These are phyloP conservation scores for Penicillium sp. DNA, from an alignment of 2,329 filamentous ascomycete species.

Conservation along the genomic window DNA sequence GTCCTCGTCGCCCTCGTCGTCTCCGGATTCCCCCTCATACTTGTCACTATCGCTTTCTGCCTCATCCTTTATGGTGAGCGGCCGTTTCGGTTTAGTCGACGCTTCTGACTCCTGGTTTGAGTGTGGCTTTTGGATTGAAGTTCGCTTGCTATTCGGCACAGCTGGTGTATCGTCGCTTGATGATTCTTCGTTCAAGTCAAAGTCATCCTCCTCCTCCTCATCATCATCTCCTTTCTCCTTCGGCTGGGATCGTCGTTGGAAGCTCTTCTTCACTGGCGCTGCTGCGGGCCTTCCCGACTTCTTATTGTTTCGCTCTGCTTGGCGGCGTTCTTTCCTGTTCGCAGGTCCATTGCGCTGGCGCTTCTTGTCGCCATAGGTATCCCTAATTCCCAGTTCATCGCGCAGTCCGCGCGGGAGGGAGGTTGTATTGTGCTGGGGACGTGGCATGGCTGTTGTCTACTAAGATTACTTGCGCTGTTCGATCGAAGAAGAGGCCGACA, in stretches of 20 bases:
- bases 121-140: conserved; percentile 15
- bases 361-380: conserved; percentile 43
- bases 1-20: conserved; percentile 32
- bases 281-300: conserved; percentile 52
- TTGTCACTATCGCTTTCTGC: conserved; percentile 38
- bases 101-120: conserved; percentile 33
- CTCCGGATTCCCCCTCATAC: conserved; percentile 22
- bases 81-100: conserved; percentile 34
- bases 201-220: conserved; percentile 37
- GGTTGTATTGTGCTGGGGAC: conserved; percentile 50
- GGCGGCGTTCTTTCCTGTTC: conserved; percentile 69
- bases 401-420: conserved; percentile 48
- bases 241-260: conserved; percentile 18
- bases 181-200: conserved; percentile 27
- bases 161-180: conserved; percentile 28
- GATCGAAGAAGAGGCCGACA: conserved; percentile 6
- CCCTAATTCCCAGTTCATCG: conserved; percentile 49
- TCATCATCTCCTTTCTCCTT: conserved; percentile 32
- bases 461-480: conserved; percentile 3
- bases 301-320: conserved; percentile 68
- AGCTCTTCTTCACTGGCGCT: conserved; percentile 25
- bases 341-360: conserved; percentile 38
- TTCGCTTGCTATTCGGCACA: conserved; percentile 21
- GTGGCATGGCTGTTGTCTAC: conserved; percentile 39
- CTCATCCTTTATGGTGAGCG: conserved; percentile 11